These are phyloP conservation scores for Coemansia asiatica DNA, from an alignment of 192 early-diverging fungal genomes.

Conservation along the genomic window DNA sequence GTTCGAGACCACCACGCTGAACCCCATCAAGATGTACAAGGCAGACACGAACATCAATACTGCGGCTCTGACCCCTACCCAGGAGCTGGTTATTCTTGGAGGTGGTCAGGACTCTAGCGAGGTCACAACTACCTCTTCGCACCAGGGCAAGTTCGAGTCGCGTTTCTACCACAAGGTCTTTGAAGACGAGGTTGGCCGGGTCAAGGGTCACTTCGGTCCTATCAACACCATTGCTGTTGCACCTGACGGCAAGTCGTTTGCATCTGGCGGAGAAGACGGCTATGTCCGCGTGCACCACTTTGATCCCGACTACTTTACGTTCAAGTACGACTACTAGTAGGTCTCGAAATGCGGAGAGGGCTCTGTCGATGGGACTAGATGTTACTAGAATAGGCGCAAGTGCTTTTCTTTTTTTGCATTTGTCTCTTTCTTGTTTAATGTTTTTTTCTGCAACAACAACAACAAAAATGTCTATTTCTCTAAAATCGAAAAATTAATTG, in stretches of 20 bases:
- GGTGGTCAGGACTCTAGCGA: constrained; percentile 99
- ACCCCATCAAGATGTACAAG: constrained; percentile 78
- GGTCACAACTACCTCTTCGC: constrained; percentile 87
- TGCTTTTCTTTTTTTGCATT: background rate
- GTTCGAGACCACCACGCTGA: constrained; percentile 82
- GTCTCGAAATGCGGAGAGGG: background rate
- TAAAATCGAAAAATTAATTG: no score
- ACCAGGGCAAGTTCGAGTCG: constrained; percentile 96
- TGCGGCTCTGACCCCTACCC: constrained; percentile 85
- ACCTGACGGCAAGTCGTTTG: constrained; percentile 91
- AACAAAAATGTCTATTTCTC: no score
- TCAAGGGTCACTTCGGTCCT: constrained; percentile 98
- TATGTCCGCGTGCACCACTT: constrained; percentile 95
- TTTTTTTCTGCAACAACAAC: no score
- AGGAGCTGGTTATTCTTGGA: constrained; percentile 84
- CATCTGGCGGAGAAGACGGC: constrained; percentile 97
- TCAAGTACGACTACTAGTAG: constrained; percentile 67
- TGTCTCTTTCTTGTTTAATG: no score
- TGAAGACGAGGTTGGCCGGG: constrained; percentile 94
- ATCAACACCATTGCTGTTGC: constrained; percentile 99
- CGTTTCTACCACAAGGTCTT: constrained; percentile 97
- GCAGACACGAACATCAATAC: constrained; percentile 92
- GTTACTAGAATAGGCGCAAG: background rate
- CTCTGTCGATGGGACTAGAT: background rate
- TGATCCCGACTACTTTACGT: constrained; percentile 93